Conservation (phyloP, 2,329 filamentous ascomycete species). For the Whalleya microplaca region DNA sequence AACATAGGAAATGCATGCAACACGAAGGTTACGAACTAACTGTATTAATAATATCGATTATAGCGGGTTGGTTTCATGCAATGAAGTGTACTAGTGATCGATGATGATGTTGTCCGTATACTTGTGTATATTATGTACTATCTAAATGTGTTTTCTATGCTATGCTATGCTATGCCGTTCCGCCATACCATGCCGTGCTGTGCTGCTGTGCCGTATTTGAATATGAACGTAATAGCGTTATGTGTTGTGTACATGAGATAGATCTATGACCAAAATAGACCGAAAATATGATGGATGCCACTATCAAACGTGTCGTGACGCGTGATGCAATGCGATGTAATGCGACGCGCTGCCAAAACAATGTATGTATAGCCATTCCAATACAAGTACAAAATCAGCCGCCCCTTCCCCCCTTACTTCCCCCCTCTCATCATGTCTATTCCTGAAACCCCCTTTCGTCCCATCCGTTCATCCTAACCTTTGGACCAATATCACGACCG, state of each 20-base stretch:
- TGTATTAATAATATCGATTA: no score
- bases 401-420: conserved; percentile 3
- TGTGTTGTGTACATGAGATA: neutral
- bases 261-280: neutral
- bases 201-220: neutral
- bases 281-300: no score
- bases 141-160: neutral
- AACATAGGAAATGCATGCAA: neutral
- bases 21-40: neutral
- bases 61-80: no score
- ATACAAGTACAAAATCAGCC: conserved; percentile 19
- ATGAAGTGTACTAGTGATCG: no score
- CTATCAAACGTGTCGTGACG: no score
- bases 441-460: no score
- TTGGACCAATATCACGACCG: conserved; percentile 10
- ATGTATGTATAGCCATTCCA: conserved; percentile 1
- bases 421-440: neutral
- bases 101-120: neutral
- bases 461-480: neutral
- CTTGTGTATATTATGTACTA: neutral
- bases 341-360: neutral
- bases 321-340: neutral
- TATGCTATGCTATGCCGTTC: conserved; percentile 27
- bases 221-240: conserved; percentile 4
- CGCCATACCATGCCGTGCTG: conserved; percentile 3